phyloP scores from a whole-genome alignment of 805 yeast genomes.

The Zygosaccharomyces kombuchaensis region DNA sequence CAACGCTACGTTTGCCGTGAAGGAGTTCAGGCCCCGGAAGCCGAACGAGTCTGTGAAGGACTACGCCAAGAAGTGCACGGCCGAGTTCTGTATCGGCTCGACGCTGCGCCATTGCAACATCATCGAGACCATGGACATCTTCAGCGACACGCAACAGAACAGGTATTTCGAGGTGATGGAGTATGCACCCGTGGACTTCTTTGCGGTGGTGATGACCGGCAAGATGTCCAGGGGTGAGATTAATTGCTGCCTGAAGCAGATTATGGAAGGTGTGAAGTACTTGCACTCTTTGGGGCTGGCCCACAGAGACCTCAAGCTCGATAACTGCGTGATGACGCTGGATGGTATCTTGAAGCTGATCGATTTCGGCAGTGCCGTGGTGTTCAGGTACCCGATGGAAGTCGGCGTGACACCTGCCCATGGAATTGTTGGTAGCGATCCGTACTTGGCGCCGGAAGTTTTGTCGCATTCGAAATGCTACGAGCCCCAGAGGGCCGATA shows the following conservation, averaged over 20 bases:
- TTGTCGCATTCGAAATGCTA: conserved; percentile 47
- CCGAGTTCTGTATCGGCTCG: conserved; percentile 84
- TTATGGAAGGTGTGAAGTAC: conserved; percentile 66
- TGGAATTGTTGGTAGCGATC: conserved; percentile 83
- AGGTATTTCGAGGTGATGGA: conserved; percentile 82
- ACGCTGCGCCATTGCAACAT: conserved; percentile 78
- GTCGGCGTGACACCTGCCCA: conserved; percentile 55
- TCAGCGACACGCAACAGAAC: conserved; percentile 51
- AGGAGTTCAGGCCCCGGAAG: conserved; percentile 71
- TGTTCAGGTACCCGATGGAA: conserved; percentile 72
- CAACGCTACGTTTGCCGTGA: conserved; percentile 73
- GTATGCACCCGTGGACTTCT: conserved; percentile 78
- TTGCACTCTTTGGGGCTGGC: conserved; percentile 76
- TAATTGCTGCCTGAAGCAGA: conserved; percentile 75
- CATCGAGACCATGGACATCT: conserved; percentile 70
- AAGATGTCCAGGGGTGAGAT: conserved; percentile 77
- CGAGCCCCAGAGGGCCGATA: conserved; percentile 75
- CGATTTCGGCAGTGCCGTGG: conserved; percentile 82
- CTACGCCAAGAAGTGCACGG: conserved; percentile 80
- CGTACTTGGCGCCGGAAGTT: conserved; percentile 83
- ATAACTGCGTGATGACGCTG: conserved; percentile 72
- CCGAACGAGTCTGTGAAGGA: conserved; percentile 68
- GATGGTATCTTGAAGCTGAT: conserved; percentile 73
- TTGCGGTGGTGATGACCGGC: conserved; percentile 84
- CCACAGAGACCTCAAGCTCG: conserved; percentile 77